Base-by-base conservation (phyloP, 2,329 filamentous ascomycete species). In the Xylariaceae sp. region DNA sequence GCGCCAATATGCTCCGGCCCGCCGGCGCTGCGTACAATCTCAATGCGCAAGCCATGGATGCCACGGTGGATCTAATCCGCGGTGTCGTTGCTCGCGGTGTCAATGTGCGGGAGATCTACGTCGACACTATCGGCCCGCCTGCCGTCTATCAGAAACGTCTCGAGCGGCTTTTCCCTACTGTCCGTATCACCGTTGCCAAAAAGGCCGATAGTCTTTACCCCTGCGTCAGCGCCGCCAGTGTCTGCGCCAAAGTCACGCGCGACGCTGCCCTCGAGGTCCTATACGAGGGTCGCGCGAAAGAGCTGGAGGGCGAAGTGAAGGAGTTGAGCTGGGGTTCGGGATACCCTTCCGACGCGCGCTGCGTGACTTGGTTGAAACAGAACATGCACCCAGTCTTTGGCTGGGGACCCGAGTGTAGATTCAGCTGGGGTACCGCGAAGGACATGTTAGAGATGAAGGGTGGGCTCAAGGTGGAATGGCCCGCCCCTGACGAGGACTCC, bases 351-450 rank as follows among this genome's bases (percentile, higher is more conserved):
- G 94, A 99, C 72, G 84, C 79, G 26, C 81, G 88, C 59, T 95
- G 91, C 64, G 83, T 87, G 1, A 71, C 74, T 27, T 99, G 94
- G 92, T 70, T 99, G 68, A 88, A 85, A 72, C 75, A 75, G 40
- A 94, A 92, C 61, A 92, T 96, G 85, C 86, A 99, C 67, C 89
- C 89, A 2, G 74, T 97, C 1, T 99, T 97, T 74, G 94, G 94
- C 11, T 99, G 94, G 92, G 91, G 92, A 0, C 81, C 81, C 29
- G 91, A 97, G 72, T 95, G 90, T 69, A 80, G 94, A 3, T 97
- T 96, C 67, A 96, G 91, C 67, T 99, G 94, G 94, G 88, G 88
- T 0, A 97, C 94, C 0, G 88, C 88, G 1, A 96, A 95, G 73
- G 91, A 97, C 66, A 81, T 97, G 83, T 74, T 99, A 3, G 91